Evolutionary conservation across 2,329 filamentous ascomycete species (phyloP), one percentile per base, ranked within the genome.

Genomic region (Alternaria rosae): DNA sequence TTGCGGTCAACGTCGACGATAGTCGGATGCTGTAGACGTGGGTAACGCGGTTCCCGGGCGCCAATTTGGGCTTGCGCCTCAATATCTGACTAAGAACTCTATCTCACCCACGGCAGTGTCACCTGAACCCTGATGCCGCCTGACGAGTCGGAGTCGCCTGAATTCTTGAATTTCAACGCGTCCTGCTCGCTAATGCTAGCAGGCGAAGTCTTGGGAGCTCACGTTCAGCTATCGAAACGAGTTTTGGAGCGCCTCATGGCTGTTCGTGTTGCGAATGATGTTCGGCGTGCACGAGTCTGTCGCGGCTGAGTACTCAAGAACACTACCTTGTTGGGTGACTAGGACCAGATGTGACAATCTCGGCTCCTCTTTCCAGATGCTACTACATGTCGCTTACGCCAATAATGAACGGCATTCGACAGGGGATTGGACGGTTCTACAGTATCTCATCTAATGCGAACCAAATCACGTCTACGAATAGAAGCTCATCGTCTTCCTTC

Each of bases 41-140:
- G 32, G 47, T 50, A 50, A 28, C 47, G 47, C 47, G 47, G 47
- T 50, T 50, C 47, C 47, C 47, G 57, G 51, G 55, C 60, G 59
- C 59, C 58, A 50, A 53, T 51, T 52, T 54, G 41, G 26, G 42
- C 17, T 54, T 67, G 69, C 69, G 69, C 67, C 64, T 72, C 68
- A 64, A 57, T 62, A 68, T 64, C 65, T 72, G 60, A 70, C 70
- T 74, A 62, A 75, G 70, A 73, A 71, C 64, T 66, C 56, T 67
- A 74, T 70, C 63, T 62, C 57, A 58, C 59, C 50, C 51, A 48
- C 32, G 42, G n/a, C 61, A 38, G 57, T 62, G 60, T 69, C 68
- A 70, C 64, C 61, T 64, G 68, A 53, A 65, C 62, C 59, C 54
- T 62, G 54, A 55, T 53, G 51, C 38, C 28, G 55, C 55, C 53